Evolutionary conservation across 2,329 filamentous ascomycete genomes (phyloP), one percentile per base, ranked within the genome.

Genomic region (Dactylellina cionopaga): DNA sequence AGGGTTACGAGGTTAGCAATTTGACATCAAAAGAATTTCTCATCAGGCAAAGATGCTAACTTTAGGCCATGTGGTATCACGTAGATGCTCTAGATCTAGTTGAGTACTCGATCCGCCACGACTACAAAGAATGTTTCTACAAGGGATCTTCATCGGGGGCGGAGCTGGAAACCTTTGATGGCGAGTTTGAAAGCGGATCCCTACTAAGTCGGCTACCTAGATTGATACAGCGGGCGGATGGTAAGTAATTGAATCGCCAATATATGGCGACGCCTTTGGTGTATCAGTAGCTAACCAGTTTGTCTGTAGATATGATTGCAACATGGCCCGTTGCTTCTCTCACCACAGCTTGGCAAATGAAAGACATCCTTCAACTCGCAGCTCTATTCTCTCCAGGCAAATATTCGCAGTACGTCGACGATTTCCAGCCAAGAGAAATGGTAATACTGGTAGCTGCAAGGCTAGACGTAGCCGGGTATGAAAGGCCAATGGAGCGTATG

Each of bases 41-140:
- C 5, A 29, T 37, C 10, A 51, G 1, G 13, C 15, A 9, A 10
- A 5, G 10, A 22, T 43, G 11, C 43, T 44, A 31, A 27, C 22
- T 10, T 52, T 31, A 25, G 2, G 27, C n/a, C n/a, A 31, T 15
- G 33, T 41, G 17, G 6, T 29, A 7, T 11, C 1, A 29, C 2
- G 9, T 31, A 71, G 68, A 72, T 43, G 68, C 68, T 10, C 19
- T 72, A 15, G 68, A 72, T 46, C 44, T 72, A 2, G 68, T 60
- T 13, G 68, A 72, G 33, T 72, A 65, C 11, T 72, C 68, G 10
- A 65, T 72, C 19, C 43, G 68, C 11, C 59, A 72, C 33, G 68
- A 72, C 37, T 72, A 72, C 31, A 72, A 72, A 43, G 46, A 64
- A 29, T 72, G 68, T 17, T 72, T 72, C 51, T 72, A 72, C 31